Percentiles rank a stretch among this genome's conserved stretches.
Conservation (phyloP, 768 basidiomycete species). For the Pluteus cervinus region DNA sequence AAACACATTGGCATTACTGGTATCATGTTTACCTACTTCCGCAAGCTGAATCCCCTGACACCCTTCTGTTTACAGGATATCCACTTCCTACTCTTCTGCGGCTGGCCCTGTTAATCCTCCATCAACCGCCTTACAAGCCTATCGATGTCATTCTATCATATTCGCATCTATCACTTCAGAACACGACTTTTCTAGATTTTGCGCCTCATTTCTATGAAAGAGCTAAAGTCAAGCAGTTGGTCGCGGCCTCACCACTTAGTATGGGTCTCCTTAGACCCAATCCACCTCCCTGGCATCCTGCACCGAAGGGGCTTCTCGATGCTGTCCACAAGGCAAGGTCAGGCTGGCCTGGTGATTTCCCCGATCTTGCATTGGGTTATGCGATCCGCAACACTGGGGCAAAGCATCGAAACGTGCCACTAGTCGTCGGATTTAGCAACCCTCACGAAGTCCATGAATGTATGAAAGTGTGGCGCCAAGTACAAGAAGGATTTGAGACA, state of each 20-base stretch:
- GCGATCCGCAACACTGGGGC: slow-evolving; percentile 45
- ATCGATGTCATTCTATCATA: slow-evolving; percentile 79
- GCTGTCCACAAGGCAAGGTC: slow-evolving; percentile 35
- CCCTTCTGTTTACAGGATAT: slow-evolving; percentile 44
- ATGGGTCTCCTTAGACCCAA: slow-evolving; percentile 69
- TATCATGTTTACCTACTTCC: slow-evolving; percentile 20
- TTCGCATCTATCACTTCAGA: slow-evolving; percentile 76
- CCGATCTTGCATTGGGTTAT: slow-evolving; percentile 70
- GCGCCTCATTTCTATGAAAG: slow-evolving; percentile 50
- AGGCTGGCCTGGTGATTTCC: slow-evolving; percentile 42
- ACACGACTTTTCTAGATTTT: slow-evolving; percentile 52
- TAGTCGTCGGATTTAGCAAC: slow-evolving; percentile 70
- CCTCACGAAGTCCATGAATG: slow-evolving; percentile 70
- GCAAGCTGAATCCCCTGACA: background rate
- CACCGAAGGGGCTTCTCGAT: slow-evolving; percentile 41
- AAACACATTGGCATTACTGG: slow-evolving; percentile 77
- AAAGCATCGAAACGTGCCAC: slow-evolving; percentile 40
- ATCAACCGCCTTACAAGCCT: slow-evolving; percentile 61
- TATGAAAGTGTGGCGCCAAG: slow-evolving; percentile 60
- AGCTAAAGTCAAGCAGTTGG: slow-evolving; percentile 60
- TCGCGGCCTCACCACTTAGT: slow-evolving; percentile 77
- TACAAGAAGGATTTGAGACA: slow-evolving; percentile 31
- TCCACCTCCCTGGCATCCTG: slow-evolving; percentile 74
- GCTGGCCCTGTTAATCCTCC: slow-evolving; percentile 66
- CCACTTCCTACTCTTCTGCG: slow-evolving; percentile 81